These are phyloP conservation scores for Erysimum cheiranthoides DNA, from an alignment of 345 rosid genomes.

Conservation along the genomic window DNA sequence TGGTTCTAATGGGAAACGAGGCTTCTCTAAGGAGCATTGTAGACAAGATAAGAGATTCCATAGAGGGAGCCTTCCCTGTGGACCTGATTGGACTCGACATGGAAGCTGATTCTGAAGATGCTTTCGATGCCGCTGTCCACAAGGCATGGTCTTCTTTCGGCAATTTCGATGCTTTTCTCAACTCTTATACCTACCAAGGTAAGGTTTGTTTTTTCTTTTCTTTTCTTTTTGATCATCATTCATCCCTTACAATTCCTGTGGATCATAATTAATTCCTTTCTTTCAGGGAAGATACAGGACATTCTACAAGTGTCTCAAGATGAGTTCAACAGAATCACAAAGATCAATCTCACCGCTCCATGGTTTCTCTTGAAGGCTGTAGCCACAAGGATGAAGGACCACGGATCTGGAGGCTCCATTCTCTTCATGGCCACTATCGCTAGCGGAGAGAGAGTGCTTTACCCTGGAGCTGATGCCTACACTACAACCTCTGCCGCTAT, in stretches of 20 bases:
- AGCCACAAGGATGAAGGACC: constrained; percentile 67
- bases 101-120: constrained; percentile 73
- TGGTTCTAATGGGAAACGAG: constrained; percentile 88
- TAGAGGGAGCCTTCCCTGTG: constrained; percentile 46
- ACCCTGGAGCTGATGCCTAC: constrained; percentile 85
- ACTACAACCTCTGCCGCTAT: constrained; percentile 77
- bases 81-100: constrained; percentile 72
- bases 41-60: constrained; percentile 52
- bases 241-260: too few relatives aligned
- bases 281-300: constrained; percentile 67
- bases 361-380: constrained; percentile 86
- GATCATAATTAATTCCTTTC: too few relatives aligned
- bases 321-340: constrained; percentile 64
- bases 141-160: constrained; percentile 66
- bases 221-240: too few relatives aligned
- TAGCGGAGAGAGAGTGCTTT: constrained; percentile 82
- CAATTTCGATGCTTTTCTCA: constrained; percentile 75
- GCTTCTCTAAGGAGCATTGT: constrained; percentile 48
- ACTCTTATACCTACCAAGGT: constrained; percentile 75
- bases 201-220: too few relatives aligned
- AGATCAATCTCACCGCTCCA: constrained; percentile 69
- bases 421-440: constrained; percentile 66
- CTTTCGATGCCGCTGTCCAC: constrained; percentile 74
- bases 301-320: constrained; percentile 60
- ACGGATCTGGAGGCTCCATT: constrained; percentile 73